Conservation (phyloP, 2,329 filamentous ascomycete genomes). For the Fusarium goolgardi region DNA sequence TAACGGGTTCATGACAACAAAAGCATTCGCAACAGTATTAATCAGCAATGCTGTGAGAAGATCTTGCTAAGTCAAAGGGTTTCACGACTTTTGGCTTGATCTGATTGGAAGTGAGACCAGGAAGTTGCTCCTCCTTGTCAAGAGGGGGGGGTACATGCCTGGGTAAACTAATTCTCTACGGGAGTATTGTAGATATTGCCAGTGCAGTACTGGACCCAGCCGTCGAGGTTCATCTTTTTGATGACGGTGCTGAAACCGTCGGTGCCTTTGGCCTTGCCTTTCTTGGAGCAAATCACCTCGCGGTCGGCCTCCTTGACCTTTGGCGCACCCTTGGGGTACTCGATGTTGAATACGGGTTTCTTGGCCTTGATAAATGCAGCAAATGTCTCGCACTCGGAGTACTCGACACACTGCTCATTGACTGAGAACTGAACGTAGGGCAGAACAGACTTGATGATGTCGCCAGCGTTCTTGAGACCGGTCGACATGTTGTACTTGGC, state of each 20-base stretch:
- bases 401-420: slow-evolving; percentile 75
- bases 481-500: slow-evolving; percentile 66
- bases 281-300: slow-evolving; percentile 57
- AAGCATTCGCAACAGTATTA: slow-evolving; percentile 8
- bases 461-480: slow-evolving; percentile 76
- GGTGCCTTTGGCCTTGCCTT: slow-evolving; percentile 55
- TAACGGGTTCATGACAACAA: slow-evolving; percentile 13
- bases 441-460: slow-evolving; percentile 64
- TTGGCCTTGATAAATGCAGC: slow-evolving; percentile 66
- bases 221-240: slow-evolving; percentile 72
- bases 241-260: slow-evolving; percentile 71
- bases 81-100: neutral
- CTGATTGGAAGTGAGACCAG: neutral
- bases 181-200: slow-evolving; percentile 48
- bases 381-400: slow-evolving; percentile 69
- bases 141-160: neutral
- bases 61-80: neutral
- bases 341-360: slow-evolving; percentile 80
- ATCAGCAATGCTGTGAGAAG: neutral
- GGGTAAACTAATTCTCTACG: slow-evolving; percentile 21
- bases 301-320: slow-evolving; percentile 51
- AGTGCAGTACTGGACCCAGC: slow-evolving; percentile 70
- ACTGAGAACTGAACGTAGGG: slow-evolving; percentile 72
- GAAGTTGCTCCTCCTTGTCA: neutral
- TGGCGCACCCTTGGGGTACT: slow-evolving; percentile 69